Conservation (phyloP, 1,284 basidiomycete genomes). For the Ceratobasidium sp. region DNA sequence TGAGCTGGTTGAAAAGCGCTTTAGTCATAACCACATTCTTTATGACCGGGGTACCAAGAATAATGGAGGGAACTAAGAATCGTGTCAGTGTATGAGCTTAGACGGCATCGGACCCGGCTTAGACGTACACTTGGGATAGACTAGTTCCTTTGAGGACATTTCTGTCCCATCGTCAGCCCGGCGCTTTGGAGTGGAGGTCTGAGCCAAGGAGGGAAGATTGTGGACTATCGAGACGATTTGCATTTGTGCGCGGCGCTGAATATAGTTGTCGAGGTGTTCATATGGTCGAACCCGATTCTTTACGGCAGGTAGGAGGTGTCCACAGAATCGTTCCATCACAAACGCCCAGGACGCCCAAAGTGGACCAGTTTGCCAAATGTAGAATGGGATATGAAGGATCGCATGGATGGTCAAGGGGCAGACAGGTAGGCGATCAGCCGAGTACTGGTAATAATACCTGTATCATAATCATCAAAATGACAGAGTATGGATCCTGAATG, state of each 20-base stretch:
- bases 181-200: not conserved
- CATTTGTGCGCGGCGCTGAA: constrained; percentile 46
- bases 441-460: constrained; percentile 55
- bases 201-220: not conserved
- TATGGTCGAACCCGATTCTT: constrained; percentile 47
- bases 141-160: not conserved
- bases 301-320: constrained; percentile 46
- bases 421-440: constrained; percentile 48
- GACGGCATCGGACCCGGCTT: no score
- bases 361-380: constrained; percentile 51
- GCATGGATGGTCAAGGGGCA: constrained; percentile 55
- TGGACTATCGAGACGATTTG: constrained; percentile 7
- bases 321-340: constrained; percentile 51
- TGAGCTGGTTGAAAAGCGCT: not conserved
- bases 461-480: not conserved
- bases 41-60: not conserved
- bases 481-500: not conserved
- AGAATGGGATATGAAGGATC: constrained; percentile 53
- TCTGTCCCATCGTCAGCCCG: not conserved
- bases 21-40: not conserved
- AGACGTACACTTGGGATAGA: constrained; percentile 1
- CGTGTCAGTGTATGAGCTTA: not conserved
- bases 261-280: constrained; percentile 46
- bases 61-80: not conserved
- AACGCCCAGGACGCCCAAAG: constrained; percentile 58